Percentiles rank a stretch among this genome's conserved stretches.
Conservation (phyloP, 1,139 yeast genomes). For the Suhomyces maxii region DNA sequence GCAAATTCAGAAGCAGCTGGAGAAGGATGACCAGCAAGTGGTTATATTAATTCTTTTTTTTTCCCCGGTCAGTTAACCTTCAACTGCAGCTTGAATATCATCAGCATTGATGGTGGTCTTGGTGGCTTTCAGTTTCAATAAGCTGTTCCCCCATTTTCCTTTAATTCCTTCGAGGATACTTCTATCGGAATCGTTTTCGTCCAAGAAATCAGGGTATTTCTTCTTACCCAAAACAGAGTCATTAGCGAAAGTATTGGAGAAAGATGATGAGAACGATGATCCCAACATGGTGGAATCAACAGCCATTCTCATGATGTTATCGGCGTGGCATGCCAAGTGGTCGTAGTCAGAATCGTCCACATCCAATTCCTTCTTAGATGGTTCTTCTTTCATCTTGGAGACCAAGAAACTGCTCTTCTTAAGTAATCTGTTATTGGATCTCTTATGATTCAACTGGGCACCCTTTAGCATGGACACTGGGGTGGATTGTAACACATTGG, state of each 20-base stretch:
- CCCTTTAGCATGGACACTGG: conserved; percentile 25
- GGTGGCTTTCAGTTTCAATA: conserved; percentile 23
- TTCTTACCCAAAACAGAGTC: conserved; percentile 29
- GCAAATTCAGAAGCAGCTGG: too few species aligned
- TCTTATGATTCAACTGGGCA: conserved; percentile 12
- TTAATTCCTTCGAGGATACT: conserved; percentile 33
- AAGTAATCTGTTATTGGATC: conserved; percentile 16
- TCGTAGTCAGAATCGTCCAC: conserved; percentile 35
- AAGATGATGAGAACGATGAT: conserved; percentile 38
- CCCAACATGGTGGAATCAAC: conserved; percentile 51
- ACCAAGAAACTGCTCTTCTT: conserved; percentile 21
- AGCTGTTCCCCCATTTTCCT: conserved; percentile 18
- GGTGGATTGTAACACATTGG: conserved; percentile 21
- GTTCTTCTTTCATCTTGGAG: conserved; percentile 6
- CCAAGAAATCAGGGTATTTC: conserved; percentile 19
- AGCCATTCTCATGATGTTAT: conserved; percentile 50
- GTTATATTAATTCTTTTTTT: not conserved
- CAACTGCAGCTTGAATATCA: conserved; percentile 36
- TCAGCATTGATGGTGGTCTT: conserved; percentile 39
- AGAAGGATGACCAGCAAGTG: too few species aligned
- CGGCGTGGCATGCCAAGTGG: conserved; percentile 50
- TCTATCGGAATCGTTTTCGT: conserved; percentile 32
- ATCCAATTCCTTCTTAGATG: not conserved
- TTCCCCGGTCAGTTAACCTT: conserved; percentile 7
- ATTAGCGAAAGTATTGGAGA: conserved; percentile 35